These are phyloP conservation scores for Hamamelis virginiana DNA, from an alignment of 164 flowering plant species.

Conservation along the genomic window DNA sequence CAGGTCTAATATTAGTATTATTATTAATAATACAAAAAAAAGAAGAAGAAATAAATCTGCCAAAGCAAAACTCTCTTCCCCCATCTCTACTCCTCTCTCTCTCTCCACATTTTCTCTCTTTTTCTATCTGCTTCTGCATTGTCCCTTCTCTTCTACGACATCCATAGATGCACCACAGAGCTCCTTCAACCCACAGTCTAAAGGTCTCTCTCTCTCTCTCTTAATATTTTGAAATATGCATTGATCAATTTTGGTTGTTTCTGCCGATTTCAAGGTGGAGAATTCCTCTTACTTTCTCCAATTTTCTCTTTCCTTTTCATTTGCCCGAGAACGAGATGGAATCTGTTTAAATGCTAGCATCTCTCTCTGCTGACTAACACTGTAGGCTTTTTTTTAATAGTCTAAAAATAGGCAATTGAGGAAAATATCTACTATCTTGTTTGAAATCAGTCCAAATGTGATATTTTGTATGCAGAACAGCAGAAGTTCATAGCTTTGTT, in stretches of 20 bases:
- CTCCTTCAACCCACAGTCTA: constrained; percentile 6
- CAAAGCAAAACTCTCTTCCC: too few species aligned
- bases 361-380: background rate
- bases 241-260: background rate
- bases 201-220: constrained; percentile 5
- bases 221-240: background rate
- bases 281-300: too few species aligned
- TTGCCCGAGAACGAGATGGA: background rate
- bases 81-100: constrained; percentile 1
- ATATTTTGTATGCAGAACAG: background rate
- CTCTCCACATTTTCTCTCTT: background rate
- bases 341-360: background rate
- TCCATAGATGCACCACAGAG: constrained; percentile 6
- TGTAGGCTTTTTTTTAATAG: too few species aligned
- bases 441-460: background rate
- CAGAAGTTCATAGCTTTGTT: background rate
- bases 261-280: too few species aligned
- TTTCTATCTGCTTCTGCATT: constrained; percentile 1
- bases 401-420: background rate
- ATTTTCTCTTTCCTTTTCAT: too few species aligned
- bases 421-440: background rate
- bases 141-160: constrained; percentile 36
- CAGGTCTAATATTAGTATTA: too few species aligned
- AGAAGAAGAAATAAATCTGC: too few species aligned
- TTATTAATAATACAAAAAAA: too few species aligned